Base-by-base conservation (phyloP, 2,329 filamentous ascomycete species). In the Cytospora piceicola region DNA sequence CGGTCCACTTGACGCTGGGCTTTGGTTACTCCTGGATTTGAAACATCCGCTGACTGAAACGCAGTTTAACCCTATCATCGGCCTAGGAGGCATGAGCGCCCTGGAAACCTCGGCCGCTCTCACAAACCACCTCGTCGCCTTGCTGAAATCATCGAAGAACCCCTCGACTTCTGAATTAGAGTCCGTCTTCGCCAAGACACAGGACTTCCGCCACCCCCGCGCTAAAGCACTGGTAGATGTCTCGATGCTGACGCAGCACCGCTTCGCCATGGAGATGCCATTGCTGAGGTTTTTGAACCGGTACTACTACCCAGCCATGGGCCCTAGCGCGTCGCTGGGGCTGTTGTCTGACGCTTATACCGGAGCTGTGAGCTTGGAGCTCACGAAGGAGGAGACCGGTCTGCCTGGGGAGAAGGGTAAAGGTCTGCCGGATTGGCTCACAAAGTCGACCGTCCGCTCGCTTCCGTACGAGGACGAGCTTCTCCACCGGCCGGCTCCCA, bases 381-480 rank as follows among this genome's bases (percentile, higher is more conserved):
- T 20, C 15, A 30, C n/a, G 27, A 29, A 12, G 14, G 34, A 11
- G 20, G 12, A 30, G 15, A 12, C 34, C 52, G 29, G 8, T 20
- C 2, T 49, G n/a, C 46, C 46, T 39, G 14, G 9, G 20, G 39
- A 8, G n/a, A 56, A 51, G 29, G n/a, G 14, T 14, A 24, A 22
- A 20, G 6, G 6, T 34, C 17, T 22, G 52, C 59, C 59, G 22
- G 52, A 15, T 2, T 62, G 60, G 60, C 52, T 62, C 9, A 36
- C 60, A 14, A 12, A 8, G 17, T 34, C 60, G 29, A 15, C 27
- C 6, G 22, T 22, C 15, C 60, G 29, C 4, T 34, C 60, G 27
- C 29, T 62, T 24, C 60, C 60, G n/a, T 62, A 56, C n/a, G 60
- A 62, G 29, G 60, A 62, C 15, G 60, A 62, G 39, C 52, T 62